phyloP scores from a whole-genome alignment of 148 eudicot genomes.

The Simmondsia chinensis region DNA sequence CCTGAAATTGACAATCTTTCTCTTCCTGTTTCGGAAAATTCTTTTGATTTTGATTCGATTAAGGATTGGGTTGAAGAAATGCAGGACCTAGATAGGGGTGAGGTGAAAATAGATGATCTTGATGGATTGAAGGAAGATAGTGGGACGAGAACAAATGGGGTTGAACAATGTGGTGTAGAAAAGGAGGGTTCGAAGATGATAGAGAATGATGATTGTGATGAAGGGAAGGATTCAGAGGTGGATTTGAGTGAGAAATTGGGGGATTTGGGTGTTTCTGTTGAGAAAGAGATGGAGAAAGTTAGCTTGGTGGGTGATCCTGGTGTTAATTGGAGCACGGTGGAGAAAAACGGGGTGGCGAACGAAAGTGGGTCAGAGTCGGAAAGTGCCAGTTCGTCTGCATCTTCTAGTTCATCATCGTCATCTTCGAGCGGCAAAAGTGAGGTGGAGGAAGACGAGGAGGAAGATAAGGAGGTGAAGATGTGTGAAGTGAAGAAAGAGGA shows the following conservation, averaged over 20 bases:
- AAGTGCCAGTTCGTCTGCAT: slow-evolving; percentile 21
- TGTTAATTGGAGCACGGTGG: slow-evolving; percentile 4
- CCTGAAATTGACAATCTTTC: slow-evolving; percentile 39
- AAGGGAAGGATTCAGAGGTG: not conserved
- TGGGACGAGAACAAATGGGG: slow-evolving; percentile 1
- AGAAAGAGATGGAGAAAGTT: slow-evolving; percentile 49
- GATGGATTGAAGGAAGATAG: not conserved
- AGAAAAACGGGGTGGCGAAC: slow-evolving; percentile 9
- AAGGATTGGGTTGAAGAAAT: slow-evolving; percentile 46
- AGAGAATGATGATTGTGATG: slow-evolving; percentile 1
- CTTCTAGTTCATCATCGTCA: slow-evolving; percentile 29
- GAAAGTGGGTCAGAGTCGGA: slow-evolving; percentile 30
- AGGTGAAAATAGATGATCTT: slow-evolving; percentile 3
- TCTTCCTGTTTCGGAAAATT: slow-evolving; percentile 24
- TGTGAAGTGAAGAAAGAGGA: slow-evolving; percentile 3
- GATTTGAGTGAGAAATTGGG: slow-evolving; percentile 11
- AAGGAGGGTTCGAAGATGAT: not conserved
- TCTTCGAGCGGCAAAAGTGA: slow-evolving; percentile 44
- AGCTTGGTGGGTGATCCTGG: slow-evolving; percentile 26
- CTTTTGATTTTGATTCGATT: slow-evolving; percentile 53
- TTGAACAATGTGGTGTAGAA: slow-evolving; percentile 1
- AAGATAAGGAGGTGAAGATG: slow-evolving; percentile 3
- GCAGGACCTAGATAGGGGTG: slow-evolving; percentile 15
- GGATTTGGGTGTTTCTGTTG: slow-evolving; percentile 33
- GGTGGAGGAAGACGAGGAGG: slow-evolving; percentile 11